Evolutionary conservation across 306 rosid genomes (phyloP), one percentile per base, ranked within the genome.

Genomic region (Pterocarpus santalinus): DNA sequence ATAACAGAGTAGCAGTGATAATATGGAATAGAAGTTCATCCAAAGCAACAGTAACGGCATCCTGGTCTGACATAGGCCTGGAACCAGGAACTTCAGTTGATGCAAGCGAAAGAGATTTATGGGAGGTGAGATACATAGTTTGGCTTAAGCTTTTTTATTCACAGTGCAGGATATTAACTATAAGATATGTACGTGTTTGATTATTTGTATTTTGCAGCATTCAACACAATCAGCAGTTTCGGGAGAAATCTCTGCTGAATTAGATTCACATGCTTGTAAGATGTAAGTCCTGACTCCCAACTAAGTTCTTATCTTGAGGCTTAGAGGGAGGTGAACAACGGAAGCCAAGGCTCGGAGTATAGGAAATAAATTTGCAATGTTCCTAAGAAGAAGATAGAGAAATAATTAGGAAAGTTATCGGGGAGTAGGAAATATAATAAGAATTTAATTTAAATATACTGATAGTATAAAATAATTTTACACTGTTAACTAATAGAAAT

Each of bases 191-290:
- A 43, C n/a, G 61, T 36, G 4, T 38, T 53, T 60, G 49, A 60
- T 57, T 34, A 46, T 11, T 53, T 57, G 47, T 65, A 22, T 22
- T 53, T 65, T 85, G 81, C 89, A 92, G 97, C 92, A 92, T 65
- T 86, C 94, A 35, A 88, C 85, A 32, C 72, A 81, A n/a, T 17
- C 87, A 72, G 61, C 84, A 0, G 77, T 87, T 32, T 78, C 72
- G 0, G 83, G 70, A 56, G 66, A 77, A 46, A 82, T 92, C 16
- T 83, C 85, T 8, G 90, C 84, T 0, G 61, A 82, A 34, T 36
- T 92, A 64, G 92, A 84, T 43, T 81, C 95, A 33, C 97, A 92
- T 82, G 88, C 88, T 80, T 92, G 92, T 74, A 87, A 88, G 84
- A 92, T 92, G 91, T 92, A 85, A 76, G 86, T 91, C 34, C 81